Base-by-base conservation (phyloP, 2,329 filamentous ascomycete genomes). In the Sphaerulina vaccinii region DNA sequence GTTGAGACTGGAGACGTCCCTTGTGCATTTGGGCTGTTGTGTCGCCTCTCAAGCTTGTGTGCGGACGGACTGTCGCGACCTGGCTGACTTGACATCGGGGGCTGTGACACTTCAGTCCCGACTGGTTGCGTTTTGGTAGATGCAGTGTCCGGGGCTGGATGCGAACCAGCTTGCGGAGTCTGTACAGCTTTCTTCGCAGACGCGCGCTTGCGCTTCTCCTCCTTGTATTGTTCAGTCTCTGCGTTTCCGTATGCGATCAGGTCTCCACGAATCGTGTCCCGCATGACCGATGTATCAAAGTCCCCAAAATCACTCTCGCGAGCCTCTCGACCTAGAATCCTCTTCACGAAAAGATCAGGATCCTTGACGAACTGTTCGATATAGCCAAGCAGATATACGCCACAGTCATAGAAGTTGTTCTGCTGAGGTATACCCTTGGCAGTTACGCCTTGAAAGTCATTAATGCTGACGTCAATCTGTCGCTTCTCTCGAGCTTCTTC, bases 331-430 rank as follows among this genome's bases (percentile, higher is more conserved):
- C 76, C 78, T 4, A 96, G 73, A 15, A 95, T 73, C 54, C 81
- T 84, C 16, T 73, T 72, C 13, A 88, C 76, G 59, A 95, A 93
- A 0, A 66, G 69, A 56, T 88, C 82, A 0, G 92, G 92, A 53
- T 89, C 73, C 46, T 82, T 77, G 13, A 95, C 78, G 57, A 99
- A 96, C 57, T 87, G 84, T 58, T 90, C 81, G 47, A 95, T 77
- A 64, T 97, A 99, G 2, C 85, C 87, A 3, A 96, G 74, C 2
- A 97, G 74, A 62, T 87, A 99, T 0, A 96, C 74, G 7, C 93
- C 93, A 64, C 93, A 99, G 67, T 99, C 93, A 55, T 82, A 91
- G 61, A 80, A 87, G 65, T 99, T 97, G 42, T 82, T 73, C 68
- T 99, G 93, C 55, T 80, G 73, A 0, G 93, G 92, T 11, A 96